Evolutionary conservation across 2,329 filamentous ascomycete species (phyloP), one percentile per base, ranked within the genome.

Genomic region (Aspergillus ochraceus): DNA sequence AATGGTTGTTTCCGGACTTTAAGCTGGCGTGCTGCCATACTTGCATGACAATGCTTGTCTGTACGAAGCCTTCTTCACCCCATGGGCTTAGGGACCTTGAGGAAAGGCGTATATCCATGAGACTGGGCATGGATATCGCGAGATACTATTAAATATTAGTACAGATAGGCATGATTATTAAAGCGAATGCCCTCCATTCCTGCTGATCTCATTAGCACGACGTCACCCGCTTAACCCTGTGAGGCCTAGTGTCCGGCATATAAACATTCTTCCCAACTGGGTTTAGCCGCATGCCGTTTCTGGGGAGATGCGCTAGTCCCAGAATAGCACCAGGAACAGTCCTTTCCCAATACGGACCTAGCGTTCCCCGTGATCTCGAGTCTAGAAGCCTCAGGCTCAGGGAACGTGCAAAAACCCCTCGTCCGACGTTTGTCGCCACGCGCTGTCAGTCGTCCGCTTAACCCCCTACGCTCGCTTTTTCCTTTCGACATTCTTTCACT

Each of bases 291-390:
- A 45, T 4, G 2, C 29, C 11, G 52, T 42, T 50, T 54, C 61
- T 32, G 58, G 60, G 59, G 58, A 64, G 49, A 51, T 20, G 24
- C 59, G 53, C 70, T 69, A 71, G 52, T 49, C 66, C 62, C n/a
- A 62, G 64, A 61, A 50, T 54, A 60, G 65, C 12, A 62, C 29
- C 39, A 39, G 39, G 52, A 49, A 57, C 52, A 62, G 55, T 20
- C 52, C 60, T 62, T 19, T 46, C 64, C 58, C 24, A 52, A 65
- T 68, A 57, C 29, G 36, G 60, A 54, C 32, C 49, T 64, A 64
- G 61, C 50, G 64, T 36, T 57, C 64, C 71, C 60, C 69, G 71
- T 73, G 71, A 71, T 65, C 59, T 63, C 62, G 56, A 60, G 63
- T 57, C 59, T 58, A 52, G 51, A 57, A 62, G 52, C 57, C 55